Percentiles rank a stretch among this genome's conserved stretches.
These are phyloP conservation scores for Euphrasia confusa DNA, from an alignment of 257 asterid species.

Conservation along the genomic window DNA sequence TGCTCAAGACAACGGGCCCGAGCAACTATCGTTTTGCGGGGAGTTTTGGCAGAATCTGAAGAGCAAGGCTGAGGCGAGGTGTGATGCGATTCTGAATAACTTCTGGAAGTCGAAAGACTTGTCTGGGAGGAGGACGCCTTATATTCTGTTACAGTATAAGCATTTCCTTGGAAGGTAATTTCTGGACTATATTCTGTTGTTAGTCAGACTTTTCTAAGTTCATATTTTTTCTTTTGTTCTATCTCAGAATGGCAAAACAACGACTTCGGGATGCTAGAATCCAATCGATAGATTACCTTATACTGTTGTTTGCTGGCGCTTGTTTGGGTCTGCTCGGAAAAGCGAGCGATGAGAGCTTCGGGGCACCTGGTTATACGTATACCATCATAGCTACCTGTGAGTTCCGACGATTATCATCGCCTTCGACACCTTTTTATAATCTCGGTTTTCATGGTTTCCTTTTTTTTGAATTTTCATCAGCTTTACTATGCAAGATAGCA, in stretches of 20 bases:
- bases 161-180: conserved; percentile 77
- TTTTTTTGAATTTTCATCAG: conserved; percentile 24
- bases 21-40: conserved; percentile 53
- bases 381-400: conserved; percentile 91
- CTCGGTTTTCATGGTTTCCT: not conserved
- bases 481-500: conserved; percentile 59
- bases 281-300: conserved; percentile 76
- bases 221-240: not conserved
- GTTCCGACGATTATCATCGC: conserved; percentile 20
- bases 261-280: conserved; percentile 75
- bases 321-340: conserved; percentile 76
- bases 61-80: conserved; percentile 44
- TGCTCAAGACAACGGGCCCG: conserved; percentile 31
- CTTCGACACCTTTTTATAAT: no score
- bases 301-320: conserved; percentile 87
- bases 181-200: not conserved
- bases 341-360: conserved; percentile 71
- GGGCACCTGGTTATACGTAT: conserved; percentile 78
- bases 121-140: conserved; percentile 70
- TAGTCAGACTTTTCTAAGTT: not conserved
- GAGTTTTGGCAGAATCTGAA: conserved; percentile 64
- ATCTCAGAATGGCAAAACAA: conserved; percentile 74
- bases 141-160: conserved; percentile 51
- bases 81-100: conserved; percentile 47
- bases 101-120: conserved; percentile 66